Conservation (phyloP, 805 yeast species). For the Kodamaea sagamina region DNA sequence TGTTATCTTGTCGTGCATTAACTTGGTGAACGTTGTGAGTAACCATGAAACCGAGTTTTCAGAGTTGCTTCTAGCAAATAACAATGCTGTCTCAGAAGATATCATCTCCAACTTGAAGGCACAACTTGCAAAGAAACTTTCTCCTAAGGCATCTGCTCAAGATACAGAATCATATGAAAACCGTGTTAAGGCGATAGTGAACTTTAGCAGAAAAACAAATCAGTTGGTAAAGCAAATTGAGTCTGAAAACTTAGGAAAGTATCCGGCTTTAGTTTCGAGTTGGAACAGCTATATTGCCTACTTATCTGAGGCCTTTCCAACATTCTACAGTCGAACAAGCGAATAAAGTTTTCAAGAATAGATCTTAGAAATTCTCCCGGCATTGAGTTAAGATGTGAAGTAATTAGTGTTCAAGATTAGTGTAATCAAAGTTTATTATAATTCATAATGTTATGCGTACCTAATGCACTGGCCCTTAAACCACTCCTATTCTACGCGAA, state of each 20-base stretch:
- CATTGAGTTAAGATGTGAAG: too few species aligned
- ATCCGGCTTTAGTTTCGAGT: constrained; percentile 1
- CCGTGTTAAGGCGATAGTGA: constrained; percentile 35
- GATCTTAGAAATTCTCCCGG: background rate
- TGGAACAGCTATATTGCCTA: constrained; percentile 3
- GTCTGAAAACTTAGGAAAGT: constrained; percentile 5
- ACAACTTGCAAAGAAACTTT: constrained; percentile 49
- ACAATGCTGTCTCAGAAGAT: constrained; percentile 23
- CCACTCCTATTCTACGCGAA: too few species aligned
- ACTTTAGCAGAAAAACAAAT: constrained; percentile 28
- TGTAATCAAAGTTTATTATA: too few species aligned
- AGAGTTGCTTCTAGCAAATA: constrained; percentile 16
- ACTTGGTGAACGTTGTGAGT: constrained; percentile 38
- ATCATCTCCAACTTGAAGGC: constrained; percentile 38
- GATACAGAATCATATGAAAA: constrained; percentile 61
- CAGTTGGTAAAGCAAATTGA: constrained; percentile 9
- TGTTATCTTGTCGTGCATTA: constrained; percentile 51
- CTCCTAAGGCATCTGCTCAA: constrained; percentile 66
- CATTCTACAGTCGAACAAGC: background rate
- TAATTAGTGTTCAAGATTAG: too few species aligned
- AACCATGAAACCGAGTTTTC: constrained; percentile 31
- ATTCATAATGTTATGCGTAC: too few species aligned
- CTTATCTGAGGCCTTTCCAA: background rate
- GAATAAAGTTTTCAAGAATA: too few species aligned
- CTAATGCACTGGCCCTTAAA: too few species aligned